These are phyloP conservation scores for Alternaria infectoria DNA, from an alignment of 2,329 filamentous ascomycete species.

Conservation along the genomic window DNA sequence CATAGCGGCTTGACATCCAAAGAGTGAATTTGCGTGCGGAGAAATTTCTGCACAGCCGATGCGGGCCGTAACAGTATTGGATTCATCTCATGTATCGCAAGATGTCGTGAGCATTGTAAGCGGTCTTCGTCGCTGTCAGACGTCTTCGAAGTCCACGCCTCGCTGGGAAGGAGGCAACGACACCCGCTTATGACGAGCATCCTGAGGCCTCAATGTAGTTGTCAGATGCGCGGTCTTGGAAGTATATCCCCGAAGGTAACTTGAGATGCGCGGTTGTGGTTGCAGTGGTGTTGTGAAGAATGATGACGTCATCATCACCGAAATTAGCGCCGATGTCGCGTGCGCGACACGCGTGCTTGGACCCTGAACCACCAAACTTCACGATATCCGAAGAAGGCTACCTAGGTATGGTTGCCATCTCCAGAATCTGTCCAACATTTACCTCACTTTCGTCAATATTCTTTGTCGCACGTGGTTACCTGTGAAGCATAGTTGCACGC, in stretches of 20 bases:
- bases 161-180: not conserved
- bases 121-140: not conserved
- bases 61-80: accelerated
- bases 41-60: not conserved
- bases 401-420: not conserved
- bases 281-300: not conserved
- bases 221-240: not conserved
- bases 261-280: too few species aligned
- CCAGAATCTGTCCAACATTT: too few species aligned
- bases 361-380: not conserved
- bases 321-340: not conserved
- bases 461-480: not conserved
- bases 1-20: not conserved
- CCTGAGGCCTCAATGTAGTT: not conserved
- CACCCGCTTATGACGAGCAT: not conserved
- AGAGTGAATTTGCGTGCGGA: not conserved
- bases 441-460: not conserved
- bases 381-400: not conserved
- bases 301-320: not conserved
- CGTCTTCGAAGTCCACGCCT: not conserved
- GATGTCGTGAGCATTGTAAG: not conserved
- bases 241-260: not conserved
- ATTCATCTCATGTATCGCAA: not conserved
- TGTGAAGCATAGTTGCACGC: not conserved
- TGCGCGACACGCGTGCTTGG: not conserved